Percentiles rank a stretch among this genome's conserved stretches.
Evolutionary conservation across 1,284 basidiomycete species (phyloP).

Genomic region (Tilletia horrida): DNA sequence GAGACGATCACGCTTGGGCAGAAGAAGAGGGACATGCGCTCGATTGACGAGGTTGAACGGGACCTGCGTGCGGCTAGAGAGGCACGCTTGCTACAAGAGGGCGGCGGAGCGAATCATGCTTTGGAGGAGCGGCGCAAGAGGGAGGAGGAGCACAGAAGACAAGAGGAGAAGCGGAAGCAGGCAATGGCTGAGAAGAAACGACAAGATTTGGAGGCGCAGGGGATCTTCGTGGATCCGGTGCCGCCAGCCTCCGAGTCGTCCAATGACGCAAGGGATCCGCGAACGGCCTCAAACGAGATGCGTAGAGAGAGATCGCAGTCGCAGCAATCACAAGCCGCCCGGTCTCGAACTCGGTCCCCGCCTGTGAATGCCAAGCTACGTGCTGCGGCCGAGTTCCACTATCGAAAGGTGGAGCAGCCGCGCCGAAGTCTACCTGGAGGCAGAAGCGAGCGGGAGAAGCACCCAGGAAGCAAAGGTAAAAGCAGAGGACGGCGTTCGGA

Average conservation of each 20-base stretch:
- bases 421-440: not conserved
- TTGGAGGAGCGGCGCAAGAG: conserved; percentile 25
- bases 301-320: too few species aligned
- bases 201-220: conserved; percentile 5
- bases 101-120: conserved; percentile 18
- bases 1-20: conserved; percentile 27
- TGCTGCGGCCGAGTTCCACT: not conserved
- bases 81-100: conserved; percentile 16
- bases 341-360: not conserved
- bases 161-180: conserved; percentile 21
- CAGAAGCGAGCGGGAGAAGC: not conserved
- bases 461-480: not conserved
- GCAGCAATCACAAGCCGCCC: too few species aligned
- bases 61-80: conserved; percentile 33
- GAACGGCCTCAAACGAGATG: not conserved
- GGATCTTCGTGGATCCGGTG: not conserved
- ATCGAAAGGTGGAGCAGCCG: not conserved
- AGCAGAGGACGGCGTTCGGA: too few species aligned
- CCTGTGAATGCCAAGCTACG: not conserved
- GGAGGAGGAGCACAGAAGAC: conserved; percentile 31
- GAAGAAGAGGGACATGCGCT: conserved; percentile 34
- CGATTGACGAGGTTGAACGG: conserved; percentile 42
- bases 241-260: too few species aligned
- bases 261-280: not conserved
- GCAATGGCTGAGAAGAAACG: conserved; percentile 36